phyloP scores from a whole-genome alignment of 495 filamentous ascomycete genomes.

The Mytilinidion resinicola region DNA sequence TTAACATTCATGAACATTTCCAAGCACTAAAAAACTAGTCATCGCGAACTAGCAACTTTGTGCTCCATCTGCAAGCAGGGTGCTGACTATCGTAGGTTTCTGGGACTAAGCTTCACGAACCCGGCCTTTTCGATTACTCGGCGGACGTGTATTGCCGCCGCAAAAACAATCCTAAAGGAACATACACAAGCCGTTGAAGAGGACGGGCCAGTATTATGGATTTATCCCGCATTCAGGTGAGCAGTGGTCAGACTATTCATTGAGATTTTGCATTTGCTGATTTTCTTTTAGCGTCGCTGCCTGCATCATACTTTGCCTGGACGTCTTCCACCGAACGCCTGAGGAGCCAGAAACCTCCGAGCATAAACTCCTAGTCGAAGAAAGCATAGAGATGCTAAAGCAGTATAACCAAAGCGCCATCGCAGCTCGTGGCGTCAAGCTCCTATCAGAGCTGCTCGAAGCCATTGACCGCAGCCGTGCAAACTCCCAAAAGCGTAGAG shows the following conservation, averaged over 20 bases:
- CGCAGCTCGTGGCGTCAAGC: not conserved
- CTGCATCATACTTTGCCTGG: conserved; percentile 10
- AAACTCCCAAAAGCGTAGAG: not conserved
- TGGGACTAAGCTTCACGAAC: conserved; percentile 6
- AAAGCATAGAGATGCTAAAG: not conserved
- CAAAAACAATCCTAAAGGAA: conserved; percentile 13
- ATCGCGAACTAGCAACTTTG: not conserved
- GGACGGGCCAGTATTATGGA: conserved; percentile 9
- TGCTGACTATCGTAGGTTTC: not conserved
- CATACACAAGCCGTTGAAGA: not conserved
- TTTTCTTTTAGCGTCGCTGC: not conserved
- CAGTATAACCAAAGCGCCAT: not conserved
- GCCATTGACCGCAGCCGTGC: not conserved
- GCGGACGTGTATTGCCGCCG: conserved; percentile 12
- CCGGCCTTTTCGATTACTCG: conserved; percentile 10
- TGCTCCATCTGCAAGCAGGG: not conserved
- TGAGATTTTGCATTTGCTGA: not conserved
- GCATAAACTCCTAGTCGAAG: not conserved
- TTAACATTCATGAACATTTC: not conserved
- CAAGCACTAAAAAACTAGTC: too few relatives aligned
- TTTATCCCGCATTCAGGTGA: conserved; percentile 6
- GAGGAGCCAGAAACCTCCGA: not conserved
- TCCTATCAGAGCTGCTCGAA: not conserved
- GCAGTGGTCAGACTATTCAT: not conserved
- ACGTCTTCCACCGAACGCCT: not conserved